Conservation (phyloP, 352 stramenopile species). For the Achlya hypogyna region DNA sequence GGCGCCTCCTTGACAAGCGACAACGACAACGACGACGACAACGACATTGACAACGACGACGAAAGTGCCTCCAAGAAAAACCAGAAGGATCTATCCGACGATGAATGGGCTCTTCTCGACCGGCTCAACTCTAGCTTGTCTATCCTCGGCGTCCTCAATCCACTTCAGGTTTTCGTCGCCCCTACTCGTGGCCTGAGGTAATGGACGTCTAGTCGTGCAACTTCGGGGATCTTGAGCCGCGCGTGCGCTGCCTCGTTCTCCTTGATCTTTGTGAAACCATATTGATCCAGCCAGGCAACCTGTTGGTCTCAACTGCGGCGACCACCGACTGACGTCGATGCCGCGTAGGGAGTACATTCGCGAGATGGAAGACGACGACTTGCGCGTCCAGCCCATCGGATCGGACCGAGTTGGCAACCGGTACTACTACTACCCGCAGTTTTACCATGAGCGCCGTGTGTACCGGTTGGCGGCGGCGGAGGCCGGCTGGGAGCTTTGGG, state of each 20-base stretch:
- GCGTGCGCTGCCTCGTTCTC: slow-evolving; percentile 67
- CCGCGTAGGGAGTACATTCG: slow-evolving; percentile 60
- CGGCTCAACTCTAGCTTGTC: background rate
- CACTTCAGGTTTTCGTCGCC: background rate
- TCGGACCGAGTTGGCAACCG: slow-evolving; percentile 61
- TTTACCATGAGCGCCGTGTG: slow-evolving; percentile 73
- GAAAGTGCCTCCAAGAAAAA: slow-evolving; percentile 12
- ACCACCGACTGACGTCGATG: background rate
- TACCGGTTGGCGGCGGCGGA: slow-evolving; percentile 48
- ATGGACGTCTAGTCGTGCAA: background rate
- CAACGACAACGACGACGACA: slow-evolving; percentile 48
- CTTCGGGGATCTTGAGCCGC: background rate
- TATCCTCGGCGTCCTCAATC: background rate
- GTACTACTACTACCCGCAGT: slow-evolving; percentile 82
- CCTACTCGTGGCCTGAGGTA: background rate
- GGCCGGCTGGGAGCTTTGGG: slow-evolving; percentile 62
- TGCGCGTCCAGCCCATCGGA: slow-evolving; percentile 63
- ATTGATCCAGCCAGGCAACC: slow-evolving; percentile 65
- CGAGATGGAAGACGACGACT: slow-evolving; percentile 80
- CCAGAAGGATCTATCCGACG: background rate
- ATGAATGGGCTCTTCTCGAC: background rate
- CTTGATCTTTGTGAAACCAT: slow-evolving; percentile 75
- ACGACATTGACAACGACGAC: slow-evolving; percentile 40
- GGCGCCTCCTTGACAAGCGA: slow-evolving; percentile 54
- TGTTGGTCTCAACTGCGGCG: slow-evolving; percentile 28